phyloP scores from a whole-genome alignment of 768 basidiomycete species.

The Tulasnella sp. region DNA sequence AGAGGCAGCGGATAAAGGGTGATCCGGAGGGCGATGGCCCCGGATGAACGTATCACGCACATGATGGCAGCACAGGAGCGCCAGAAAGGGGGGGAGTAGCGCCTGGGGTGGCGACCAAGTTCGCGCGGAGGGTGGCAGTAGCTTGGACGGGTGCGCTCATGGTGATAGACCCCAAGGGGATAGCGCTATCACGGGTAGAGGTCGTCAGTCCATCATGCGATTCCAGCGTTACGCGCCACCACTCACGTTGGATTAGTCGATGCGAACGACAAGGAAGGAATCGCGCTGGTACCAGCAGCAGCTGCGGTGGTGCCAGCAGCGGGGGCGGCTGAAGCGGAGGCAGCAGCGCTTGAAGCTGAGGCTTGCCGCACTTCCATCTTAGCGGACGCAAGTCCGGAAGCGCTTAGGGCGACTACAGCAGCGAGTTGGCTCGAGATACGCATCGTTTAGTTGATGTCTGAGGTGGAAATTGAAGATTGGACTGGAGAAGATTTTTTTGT shows the following conservation, averaged over 20 bases:
- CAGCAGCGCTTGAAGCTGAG: background rate
- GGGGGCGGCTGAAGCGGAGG: slow-evolving; percentile 24
- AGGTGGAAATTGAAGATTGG: background rate
- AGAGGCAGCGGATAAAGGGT: background rate
- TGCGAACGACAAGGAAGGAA: slow-evolving; percentile 21
- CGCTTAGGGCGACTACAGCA: background rate
- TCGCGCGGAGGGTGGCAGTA: slow-evolving; percentile 42
- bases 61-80: slow-evolving; percentile 45
- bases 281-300: slow-evolving; percentile 18
- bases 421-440: background rate
- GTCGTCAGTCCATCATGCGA: background rate
- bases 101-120: slow-evolving; percentile 39
- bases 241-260: slow-evolving; percentile 38
- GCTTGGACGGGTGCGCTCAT: slow-evolving; percentile 37
- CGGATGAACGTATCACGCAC: slow-evolving; percentile 25
- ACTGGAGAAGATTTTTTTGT: background rate
- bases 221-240: too few relatives aligned
- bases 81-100: slow-evolving; percentile 44
- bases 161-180: slow-evolving; percentile 47
- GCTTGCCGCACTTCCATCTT: background rate
- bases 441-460: background rate
- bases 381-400: background rate
- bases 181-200: slow-evolving; percentile 49
- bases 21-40: background rate
- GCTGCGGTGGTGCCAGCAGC: slow-evolving; percentile 26